Base-by-base conservation (phyloP, 805 yeast genomes). In the fission yeast (Schizosaccharomyces pombe) region DNA sequence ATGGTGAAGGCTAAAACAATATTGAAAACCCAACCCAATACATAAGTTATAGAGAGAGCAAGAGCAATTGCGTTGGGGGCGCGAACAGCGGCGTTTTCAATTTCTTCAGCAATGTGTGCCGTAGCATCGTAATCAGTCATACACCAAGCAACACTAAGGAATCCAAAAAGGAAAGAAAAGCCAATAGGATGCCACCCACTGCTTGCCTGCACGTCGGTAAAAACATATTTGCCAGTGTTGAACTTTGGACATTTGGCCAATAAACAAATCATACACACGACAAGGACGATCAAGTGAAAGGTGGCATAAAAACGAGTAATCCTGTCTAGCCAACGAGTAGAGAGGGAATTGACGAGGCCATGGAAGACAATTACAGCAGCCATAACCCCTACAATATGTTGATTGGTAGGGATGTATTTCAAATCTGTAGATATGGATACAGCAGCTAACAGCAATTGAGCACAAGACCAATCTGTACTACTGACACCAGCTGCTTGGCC, bases 31-130 rank as follows among this genome's bases (percentile, higher is more conserved):
- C 83, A 77, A 3, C 78, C 72, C 62, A 77, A 68, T n/a, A 55
- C 5, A 30, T 40, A 54, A 12, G 56, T 55, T 63, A 39, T 69
- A 11, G 70, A 61, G 53, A 75, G 69, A 19, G 80, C 77, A 9
- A 75, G 67, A 5, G 76, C 69, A 54, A 78, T 77, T 8, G 82
- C 83, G 56, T 72, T 63, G 19, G 83, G 82, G 6, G 79, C 76
- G 32, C 72, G 68, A 56, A 65, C 67, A 12, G 75, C 75, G 19
- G 83, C 80, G 57, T 73, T 69, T 55, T 70, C 67, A 56, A 76
- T 72, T 61, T 80, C 85, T 62, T 80, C 86, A 24, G 81, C 78
- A 73, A 80, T 71, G 60, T 80, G 85, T 2, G 84, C 77, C 2
- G 84, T 83, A 56, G 78, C 75, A 61, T 80, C 86, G 53, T 78